These are phyloP conservation scores for Ogataea wickerhamii DNA, from an alignment of 805 yeast genomes.

Conservation along the genomic window DNA sequence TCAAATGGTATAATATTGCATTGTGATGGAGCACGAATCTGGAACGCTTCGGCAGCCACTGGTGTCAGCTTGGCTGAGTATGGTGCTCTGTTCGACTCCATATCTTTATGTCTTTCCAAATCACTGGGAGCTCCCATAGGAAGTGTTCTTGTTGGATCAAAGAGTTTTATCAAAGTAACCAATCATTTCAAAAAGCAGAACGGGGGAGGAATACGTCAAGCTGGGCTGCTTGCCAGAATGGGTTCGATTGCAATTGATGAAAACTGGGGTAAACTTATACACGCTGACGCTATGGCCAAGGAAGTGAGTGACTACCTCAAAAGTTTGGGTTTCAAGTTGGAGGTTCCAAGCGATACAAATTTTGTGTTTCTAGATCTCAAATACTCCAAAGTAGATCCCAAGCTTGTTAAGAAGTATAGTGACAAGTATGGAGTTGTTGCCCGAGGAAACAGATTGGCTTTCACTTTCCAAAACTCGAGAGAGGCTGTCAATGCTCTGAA, in stretches of 20 bases:
- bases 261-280: slow-evolving; percentile 55
- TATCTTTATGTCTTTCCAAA: slow-evolving; percentile 84
- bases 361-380: slow-evolving; percentile 71
- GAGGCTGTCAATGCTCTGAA: slow-evolving; percentile 57
- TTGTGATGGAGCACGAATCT: slow-evolving; percentile 92
- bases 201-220: slow-evolving; percentile 92
- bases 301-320: slow-evolving; percentile 51
- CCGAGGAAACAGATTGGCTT: slow-evolving; percentile 73
- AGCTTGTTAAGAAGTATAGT: slow-evolving; percentile 36
- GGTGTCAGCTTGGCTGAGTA: slow-evolving; percentile 67
- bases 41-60: slow-evolving; percentile 82
- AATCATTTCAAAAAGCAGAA: slow-evolving; percentile 86
- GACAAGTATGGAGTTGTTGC: slow-evolving; percentile 58
- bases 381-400: slow-evolving; percentile 52
- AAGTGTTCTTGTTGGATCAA: slow-evolving; percentile 72
- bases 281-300: slow-evolving; percentile 49
- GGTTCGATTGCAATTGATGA: slow-evolving; percentile 75
- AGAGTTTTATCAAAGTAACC: slow-evolving; percentile 58
- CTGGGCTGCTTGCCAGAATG: slow-evolving; percentile 78
- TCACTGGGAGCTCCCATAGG: slow-evolving; percentile 94
- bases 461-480: slow-evolving; percentile 65
- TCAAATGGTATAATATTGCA: slow-evolving; percentile 61
- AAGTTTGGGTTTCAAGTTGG: slow-evolving; percentile 51
- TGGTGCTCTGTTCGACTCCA: slow-evolving; percentile 79
- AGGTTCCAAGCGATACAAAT: slow-evolving; percentile 78